Conservation (phyloP, 257 asterid species). For the Mentha longifolia region DNA sequence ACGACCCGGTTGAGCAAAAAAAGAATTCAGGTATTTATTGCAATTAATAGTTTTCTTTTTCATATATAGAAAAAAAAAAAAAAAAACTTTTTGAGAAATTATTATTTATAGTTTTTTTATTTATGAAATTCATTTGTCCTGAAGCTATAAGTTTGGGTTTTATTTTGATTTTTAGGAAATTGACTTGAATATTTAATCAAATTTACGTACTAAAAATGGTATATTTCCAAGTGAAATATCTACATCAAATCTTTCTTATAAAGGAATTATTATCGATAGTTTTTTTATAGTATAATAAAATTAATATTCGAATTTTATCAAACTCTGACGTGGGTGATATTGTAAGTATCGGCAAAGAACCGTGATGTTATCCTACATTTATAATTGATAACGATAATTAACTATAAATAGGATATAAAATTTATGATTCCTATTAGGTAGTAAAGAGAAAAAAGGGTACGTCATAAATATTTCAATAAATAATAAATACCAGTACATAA, state of each 20-base stretch:
- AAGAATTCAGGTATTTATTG: slow-evolving; percentile 58
- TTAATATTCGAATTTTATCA: no score
- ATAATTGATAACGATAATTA: not conserved
- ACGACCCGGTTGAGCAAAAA: slow-evolving; percentile 38
- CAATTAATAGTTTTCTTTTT: not conserved
- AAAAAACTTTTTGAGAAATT: not conserved
- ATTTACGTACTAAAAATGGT: not conserved
- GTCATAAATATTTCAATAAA: not conserved
- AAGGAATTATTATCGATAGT: no score
- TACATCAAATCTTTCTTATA: not conserved
- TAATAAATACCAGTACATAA: not conserved
- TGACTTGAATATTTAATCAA: not conserved
- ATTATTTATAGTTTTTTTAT: not conserved
- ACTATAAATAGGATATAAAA: not conserved
- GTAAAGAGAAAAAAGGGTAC: not conserved
- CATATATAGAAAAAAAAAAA: no score
- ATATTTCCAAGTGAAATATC: not conserved
- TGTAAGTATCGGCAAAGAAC: not conserved
- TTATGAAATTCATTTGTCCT: no score
- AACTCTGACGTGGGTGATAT: no score
- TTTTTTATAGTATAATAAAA: no score
- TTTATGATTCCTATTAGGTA: not conserved
- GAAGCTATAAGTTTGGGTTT: no score
- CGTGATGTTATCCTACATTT: not conserved
- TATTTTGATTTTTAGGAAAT: not conserved